Conservation (phyloP, 495 filamentous ascomycete genomes). For the Sporormia fimetaria region DNA sequence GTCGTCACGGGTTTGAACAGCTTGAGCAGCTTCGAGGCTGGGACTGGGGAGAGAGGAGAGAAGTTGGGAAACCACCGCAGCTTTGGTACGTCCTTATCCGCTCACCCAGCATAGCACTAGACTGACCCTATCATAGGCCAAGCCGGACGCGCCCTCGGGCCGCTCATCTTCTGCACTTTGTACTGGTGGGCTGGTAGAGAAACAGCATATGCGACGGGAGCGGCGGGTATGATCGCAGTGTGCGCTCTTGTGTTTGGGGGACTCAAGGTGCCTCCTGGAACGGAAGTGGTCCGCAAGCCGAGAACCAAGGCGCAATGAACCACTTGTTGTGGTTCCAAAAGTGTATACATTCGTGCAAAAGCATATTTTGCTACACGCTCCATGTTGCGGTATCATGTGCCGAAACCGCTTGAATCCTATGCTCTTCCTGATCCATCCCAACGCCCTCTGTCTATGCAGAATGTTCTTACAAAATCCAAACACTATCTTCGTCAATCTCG, state of each 20-base stretch:
- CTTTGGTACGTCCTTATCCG: slow-evolving; percentile 42
- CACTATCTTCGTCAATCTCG: no score
- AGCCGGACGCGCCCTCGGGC: slow-evolving; percentile 73
- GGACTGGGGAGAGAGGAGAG: slow-evolving; percentile 65
- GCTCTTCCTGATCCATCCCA: no score
- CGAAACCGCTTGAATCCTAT: no score
- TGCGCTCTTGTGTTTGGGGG: slow-evolving; percentile 56
- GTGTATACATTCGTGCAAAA: no score
- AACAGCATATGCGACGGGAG: slow-evolving; percentile 70
- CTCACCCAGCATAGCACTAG: neutral
- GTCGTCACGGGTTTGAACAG: slow-evolving; percentile 92
- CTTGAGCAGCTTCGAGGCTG: slow-evolving; percentile 78
- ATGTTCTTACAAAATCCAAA: no score
- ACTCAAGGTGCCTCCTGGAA: slow-evolving; percentile 38
- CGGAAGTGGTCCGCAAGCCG: slow-evolving; percentile 11
- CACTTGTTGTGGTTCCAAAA: slow-evolving; percentile 1
- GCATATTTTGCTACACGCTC: no score
- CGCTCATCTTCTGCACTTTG: slow-evolving; percentile 82
- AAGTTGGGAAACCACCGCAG: slow-evolving; percentile 79
- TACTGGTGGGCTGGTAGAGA: slow-evolving; percentile 98
- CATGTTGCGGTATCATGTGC: no score
- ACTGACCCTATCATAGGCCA: slow-evolving; percentile 45
- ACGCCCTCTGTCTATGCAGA: no score
- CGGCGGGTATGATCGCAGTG: slow-evolving; percentile 65
- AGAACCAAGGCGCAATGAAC: slow-evolving; percentile 1